Base-by-base conservation (phyloP, 306 rosid genomes). In the Heteromeles arbutifolia region DNA sequence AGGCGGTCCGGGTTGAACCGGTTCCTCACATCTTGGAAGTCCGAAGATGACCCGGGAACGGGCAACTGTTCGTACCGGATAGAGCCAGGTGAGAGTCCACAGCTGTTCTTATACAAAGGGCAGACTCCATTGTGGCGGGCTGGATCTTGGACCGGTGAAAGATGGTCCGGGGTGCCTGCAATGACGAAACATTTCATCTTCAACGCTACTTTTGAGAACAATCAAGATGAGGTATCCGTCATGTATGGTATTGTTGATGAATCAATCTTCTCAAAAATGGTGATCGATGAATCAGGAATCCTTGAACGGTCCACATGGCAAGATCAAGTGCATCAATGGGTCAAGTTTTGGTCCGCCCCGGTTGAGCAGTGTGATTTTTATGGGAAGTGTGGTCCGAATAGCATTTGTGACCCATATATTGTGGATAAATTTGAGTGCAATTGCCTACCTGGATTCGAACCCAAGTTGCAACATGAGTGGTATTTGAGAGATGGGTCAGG, bases 11-110 rank as follows among this genome's bases (percentile, higher is more conserved):
- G 78, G 1, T 25, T 75, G 21, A 63, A 65, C 44, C 26, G 76
- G 54, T 44, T 56, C 63, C 62, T 83, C 8, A 78, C 72, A 13
- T 83, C 83, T 25, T 79, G 81, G 81, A 79, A 66, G 72, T 75
- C 83, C 1, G 1, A 13, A 34, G 81, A 85, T 26, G 96, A 90
- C 44, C 93, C 97, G 0, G 90, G 83, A 76, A 77, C 52, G 0
- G 90, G 93, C 5, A 59, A 22, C 15, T 80, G 48, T 78, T 65
- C 71, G 0, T 19, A 8, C 4, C 21, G 71, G 19, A 61, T 88
- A 1, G 75, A 74, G 75, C 57, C 83, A 5, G 53, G 25, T 31
- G 89, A 87, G 44, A 39, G 69, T 52, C 83, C 88, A 0, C 87
- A 87, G 48, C 1, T 76, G 39, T 24, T 86, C 34, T 53, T 88